These are phyloP conservation scores for Rhododendron griersonianum DNA, from an alignment of 148 eudicot species.

Conservation along the genomic window DNA sequence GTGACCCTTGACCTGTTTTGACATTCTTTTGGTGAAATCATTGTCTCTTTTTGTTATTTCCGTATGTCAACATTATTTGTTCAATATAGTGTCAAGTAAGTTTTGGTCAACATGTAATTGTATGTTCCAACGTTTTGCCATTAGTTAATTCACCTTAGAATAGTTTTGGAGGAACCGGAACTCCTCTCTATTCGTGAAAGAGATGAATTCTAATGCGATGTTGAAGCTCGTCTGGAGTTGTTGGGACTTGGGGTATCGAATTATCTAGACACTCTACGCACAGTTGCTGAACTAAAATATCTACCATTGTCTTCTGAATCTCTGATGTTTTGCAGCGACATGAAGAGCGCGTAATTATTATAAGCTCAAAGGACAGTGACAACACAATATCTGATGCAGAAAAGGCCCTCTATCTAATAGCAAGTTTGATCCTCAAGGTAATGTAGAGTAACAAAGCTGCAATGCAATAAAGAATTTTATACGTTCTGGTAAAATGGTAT, in stretches of 20 bases:
- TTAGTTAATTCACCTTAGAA: not conserved
- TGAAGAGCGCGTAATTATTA: slow-evolving; percentile 88
- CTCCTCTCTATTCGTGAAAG: not conserved
- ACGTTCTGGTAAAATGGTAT: not conserved
- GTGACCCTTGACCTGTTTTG: not conserved
- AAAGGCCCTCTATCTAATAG: slow-evolving; percentile 75
- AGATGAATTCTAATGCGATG: not conserved
- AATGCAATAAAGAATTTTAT: not conserved
- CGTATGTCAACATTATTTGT: not conserved
- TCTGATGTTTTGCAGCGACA: slow-evolving; percentile 46
- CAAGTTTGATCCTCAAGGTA: slow-evolving; percentile 74
- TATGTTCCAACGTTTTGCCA: not conserved
- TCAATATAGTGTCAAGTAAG: not conserved
- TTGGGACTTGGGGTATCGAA: not conserved
- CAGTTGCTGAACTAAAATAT: not conserved
- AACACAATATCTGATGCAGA: slow-evolving; percentile 64
- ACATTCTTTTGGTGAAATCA: not conserved
- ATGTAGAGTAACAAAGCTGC: not conserved
- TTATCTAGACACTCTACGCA: not conserved
- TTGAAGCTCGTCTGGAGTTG: not conserved
- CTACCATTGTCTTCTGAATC: not conserved
- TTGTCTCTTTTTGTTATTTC: not conserved
- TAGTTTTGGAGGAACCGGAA: not conserved
- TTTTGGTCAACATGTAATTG: not conserved
- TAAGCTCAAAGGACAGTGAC: slow-evolving; percentile 71